These are phyloP conservation scores for Aspergillus baeticus DNA, from an alignment of 495 filamentous ascomycete species.

Conservation along the genomic window DNA sequence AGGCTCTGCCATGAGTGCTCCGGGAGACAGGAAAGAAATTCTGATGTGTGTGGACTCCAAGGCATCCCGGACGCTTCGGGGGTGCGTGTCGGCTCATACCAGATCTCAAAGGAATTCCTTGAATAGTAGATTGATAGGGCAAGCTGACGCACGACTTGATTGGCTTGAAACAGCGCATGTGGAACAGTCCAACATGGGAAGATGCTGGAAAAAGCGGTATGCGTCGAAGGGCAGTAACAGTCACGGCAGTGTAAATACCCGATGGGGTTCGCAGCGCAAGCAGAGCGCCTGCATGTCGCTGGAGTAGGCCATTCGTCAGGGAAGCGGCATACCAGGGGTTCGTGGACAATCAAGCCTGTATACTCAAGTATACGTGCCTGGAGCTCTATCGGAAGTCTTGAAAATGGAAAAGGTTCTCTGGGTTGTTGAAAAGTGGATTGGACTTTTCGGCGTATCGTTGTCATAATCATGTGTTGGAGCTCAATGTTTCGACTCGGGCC, in stretches of 20 bases:
- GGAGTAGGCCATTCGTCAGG: too few relatives aligned
- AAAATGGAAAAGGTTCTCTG: neutral
- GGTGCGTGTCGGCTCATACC: neutral
- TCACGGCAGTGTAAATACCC: too few relatives aligned
- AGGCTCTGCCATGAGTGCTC: neutral
- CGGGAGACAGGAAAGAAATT: neutral
- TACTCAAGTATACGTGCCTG: neutral
- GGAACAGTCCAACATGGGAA: neutral
- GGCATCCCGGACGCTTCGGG: neutral
- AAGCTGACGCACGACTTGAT: neutral
- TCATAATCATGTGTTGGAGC: conserved; percentile 8
- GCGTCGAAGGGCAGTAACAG: conserved; percentile 3
- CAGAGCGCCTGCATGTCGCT: too few relatives aligned
- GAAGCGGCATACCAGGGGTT: neutral
- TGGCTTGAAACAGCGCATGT: neutral
- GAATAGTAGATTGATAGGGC: neutral
- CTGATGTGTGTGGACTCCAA: neutral
- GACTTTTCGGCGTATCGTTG: neutral
- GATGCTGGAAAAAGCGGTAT: conserved; percentile 5
- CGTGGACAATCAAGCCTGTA: neutral
- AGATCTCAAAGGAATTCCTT: neutral
- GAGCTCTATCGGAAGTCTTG: neutral
- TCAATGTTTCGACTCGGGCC: neutral
- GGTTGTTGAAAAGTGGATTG: neutral
- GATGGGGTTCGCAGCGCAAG: too few relatives aligned